Evolutionary conservation across 768 basidiomycete species (phyloP), one percentile per base, ranked within the genome.

Genomic region (Leccinum longicurvipes): DNA sequence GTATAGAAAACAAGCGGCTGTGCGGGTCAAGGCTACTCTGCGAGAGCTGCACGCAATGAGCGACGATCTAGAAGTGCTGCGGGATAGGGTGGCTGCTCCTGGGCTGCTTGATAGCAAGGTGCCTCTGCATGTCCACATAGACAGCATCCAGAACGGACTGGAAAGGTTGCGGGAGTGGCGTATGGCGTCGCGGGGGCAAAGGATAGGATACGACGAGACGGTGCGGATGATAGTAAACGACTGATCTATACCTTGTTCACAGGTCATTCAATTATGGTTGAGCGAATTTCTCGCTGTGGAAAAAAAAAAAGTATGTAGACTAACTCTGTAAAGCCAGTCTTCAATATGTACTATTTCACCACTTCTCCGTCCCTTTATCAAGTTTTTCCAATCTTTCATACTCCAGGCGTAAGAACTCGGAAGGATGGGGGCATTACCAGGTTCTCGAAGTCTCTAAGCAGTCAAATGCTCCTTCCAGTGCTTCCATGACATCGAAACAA

Each of bases 91-190:
- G 1, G 80, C 87, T 4, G 79, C 82, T 29, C 89, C 90, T 1
- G 82, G 83, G 49, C 69, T 91, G 5, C 67, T 81, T 11, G 83
- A 81, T 5, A 70, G 80, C n/a, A 73, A 72, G 41, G 75, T 90
- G 15, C 86, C 89, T 4, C 73, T 86, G 4, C 84, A 86, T 55
- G 88, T 91, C 21, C 89, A 91, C 61, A 83, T 91, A 70, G 81
- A 81, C 72, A 89, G 84, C 56, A 89, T 92, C 60, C 73, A 73
- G 65, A 74, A 63, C 32, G 88, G 89, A 8, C 60, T 90, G 62
- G 80, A 86, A 58, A 78, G 78, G 54, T 25, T 71, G 23, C 80
- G 77, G 64, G 82, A 84, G 64, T 78, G 83, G 5, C 77, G 87
- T 55, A 65, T 74, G 19, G 73, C 83, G 56, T 70, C 77, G 34